Evolutionary conservation across 805 yeast species (phyloP).

Genomic region (Candida succiphila): DNA sequence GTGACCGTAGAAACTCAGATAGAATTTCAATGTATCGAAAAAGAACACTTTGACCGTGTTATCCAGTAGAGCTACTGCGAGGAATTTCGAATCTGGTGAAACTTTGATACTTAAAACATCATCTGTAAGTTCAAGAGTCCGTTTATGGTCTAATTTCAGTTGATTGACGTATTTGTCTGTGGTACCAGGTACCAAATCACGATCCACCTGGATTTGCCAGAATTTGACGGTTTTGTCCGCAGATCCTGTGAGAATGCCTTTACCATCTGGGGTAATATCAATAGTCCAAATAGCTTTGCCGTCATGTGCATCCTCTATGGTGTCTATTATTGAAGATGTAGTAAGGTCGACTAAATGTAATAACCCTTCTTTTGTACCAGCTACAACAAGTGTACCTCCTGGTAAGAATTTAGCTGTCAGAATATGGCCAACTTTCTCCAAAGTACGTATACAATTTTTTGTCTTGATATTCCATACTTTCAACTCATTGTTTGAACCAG

Average conservation of each 20-base stretch:
- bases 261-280: conserved; percentile 81
- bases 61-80: conserved; percentile 82
- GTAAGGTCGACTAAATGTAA: conserved; percentile 82
- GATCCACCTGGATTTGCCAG: conserved; percentile 73
- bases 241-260: conserved; percentile 79
- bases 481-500: conserved; percentile 84
- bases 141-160: conserved; percentile 60
- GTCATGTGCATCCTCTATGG: conserved; percentile 65
- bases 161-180: conserved; percentile 30
- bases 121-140: conserved; percentile 77
- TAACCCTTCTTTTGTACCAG: conserved; percentile 84
- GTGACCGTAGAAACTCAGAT: conserved; percentile 87
- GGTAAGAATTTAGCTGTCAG: conserved; percentile 76
- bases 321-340: conserved; percentile 61
- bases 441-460: conserved; percentile 69
- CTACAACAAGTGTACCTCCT: conserved; percentile 79
- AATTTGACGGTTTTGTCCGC: conserved; percentile 86
- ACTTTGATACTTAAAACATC: conserved; percentile 74
- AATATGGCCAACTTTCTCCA: conserved; percentile 77
- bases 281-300: conserved; percentile 80
- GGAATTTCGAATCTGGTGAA: conserved; percentile 66
- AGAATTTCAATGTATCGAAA: conserved; percentile 79
- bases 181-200: conserved; percentile 66
- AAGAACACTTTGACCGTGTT: conserved; percentile 94
- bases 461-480: conserved; percentile 83